Conservation (phyloP, 495 filamentous ascomycete species). For the Talaromyces trachyspermus region DNA sequence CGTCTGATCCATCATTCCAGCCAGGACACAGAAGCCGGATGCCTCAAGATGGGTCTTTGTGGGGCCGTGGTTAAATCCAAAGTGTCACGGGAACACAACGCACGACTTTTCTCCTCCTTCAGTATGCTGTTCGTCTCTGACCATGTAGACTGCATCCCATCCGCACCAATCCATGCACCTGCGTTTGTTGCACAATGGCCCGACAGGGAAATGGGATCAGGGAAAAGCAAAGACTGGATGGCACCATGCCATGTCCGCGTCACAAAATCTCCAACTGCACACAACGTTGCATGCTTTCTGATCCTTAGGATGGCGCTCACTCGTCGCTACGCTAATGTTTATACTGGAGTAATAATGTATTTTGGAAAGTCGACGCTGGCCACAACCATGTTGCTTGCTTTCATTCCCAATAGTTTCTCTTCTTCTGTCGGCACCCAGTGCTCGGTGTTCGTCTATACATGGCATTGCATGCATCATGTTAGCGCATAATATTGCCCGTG, state of each 20-base stretch:
- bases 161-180: not conserved
- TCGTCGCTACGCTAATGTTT: not conserved
- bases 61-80: not conserved
- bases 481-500: not conserved
- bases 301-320: not conserved
- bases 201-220: not conserved
- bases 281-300: not conserved
- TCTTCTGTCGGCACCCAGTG: too few species aligned
- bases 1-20: too few species aligned
- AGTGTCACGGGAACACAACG: slow-evolving; percentile 3
- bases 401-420: too few species aligned
- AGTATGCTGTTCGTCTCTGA: not conserved
- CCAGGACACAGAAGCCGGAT: too few species aligned
- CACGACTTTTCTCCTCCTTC: not conserved
- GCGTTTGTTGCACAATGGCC: not conserved
- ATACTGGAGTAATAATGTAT: too few species aligned
- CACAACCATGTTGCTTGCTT: too few species aligned
- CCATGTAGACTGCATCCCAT: not conserved
- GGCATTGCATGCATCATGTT: too few species aligned
- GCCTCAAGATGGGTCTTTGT: not conserved
- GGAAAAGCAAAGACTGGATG: not conserved
- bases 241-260: slow-evolving; percentile 1
- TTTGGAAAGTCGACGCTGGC: too few species aligned
- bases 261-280: not conserved
- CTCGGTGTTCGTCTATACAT: too few species aligned